phyloP scores from a whole-genome alignment of 805 yeast species.

The Starmerella gropengiesseri region DNA sequence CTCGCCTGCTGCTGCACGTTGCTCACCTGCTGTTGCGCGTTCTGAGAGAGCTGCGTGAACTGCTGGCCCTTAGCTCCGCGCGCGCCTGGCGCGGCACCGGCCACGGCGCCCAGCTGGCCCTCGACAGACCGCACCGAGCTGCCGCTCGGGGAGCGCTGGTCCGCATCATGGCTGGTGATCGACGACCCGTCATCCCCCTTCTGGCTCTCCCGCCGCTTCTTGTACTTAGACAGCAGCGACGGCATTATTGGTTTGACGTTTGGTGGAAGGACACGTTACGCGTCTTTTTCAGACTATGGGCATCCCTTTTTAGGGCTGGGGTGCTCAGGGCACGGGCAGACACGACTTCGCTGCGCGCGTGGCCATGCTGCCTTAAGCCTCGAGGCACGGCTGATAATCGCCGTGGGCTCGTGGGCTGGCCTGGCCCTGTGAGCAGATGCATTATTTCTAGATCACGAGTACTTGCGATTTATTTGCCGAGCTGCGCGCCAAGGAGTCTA shows the following conservation, averaged over 20 bases:
- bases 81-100: slow-evolving; percentile 4
- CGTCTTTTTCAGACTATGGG: slow-evolving; percentile 6
- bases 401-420: too few relatives aligned
- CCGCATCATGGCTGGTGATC: slow-evolving; percentile 8
- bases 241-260: slow-evolving; percentile 8
- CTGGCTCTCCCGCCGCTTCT: slow-evolving; percentile 24
- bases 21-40: slow-evolving; percentile 1
- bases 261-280: slow-evolving; percentile 3
- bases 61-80: not conserved
- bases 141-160: slow-evolving; percentile 18
- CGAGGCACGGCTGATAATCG: too few relatives aligned
- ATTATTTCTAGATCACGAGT: too few relatives aligned
- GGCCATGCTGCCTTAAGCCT: too few relatives aligned
- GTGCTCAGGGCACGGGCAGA: not conserved
- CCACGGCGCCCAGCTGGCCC: slow-evolving; percentile 4
- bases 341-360: too few relatives aligned
- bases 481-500: too few relatives aligned
- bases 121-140: slow-evolving; percentile 12
- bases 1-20: not conserved
- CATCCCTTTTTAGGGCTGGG: slow-evolving; percentile 1
- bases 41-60: slow-evolving; percentile 1
- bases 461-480: too few relatives aligned
- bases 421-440: too few relatives aligned
- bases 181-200: slow-evolving; percentile 15
- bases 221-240: slow-evolving; percentile 20